A percentile compares a stretch with the other conserved stretches of the same genome.
phyloP scores from a whole-genome alignment of 139 green algal genomes.

The Closterium sp. region DNA sequence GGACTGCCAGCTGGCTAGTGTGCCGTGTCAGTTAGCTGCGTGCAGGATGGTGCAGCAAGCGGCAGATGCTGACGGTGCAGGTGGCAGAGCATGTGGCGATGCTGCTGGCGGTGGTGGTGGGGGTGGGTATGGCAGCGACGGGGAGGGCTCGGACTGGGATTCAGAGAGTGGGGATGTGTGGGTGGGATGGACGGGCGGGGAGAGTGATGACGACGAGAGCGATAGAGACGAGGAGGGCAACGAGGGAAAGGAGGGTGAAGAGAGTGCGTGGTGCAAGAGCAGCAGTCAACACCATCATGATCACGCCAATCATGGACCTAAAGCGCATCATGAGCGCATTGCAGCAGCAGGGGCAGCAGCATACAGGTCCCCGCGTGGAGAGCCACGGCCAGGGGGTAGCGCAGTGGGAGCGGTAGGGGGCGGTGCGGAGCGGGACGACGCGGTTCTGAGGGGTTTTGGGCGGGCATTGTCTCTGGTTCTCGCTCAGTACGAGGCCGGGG shows the following conservation, averaged over 20 bases:
- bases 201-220: not conserved
- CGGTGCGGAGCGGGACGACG: not conserved
- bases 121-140: too few species aligned
- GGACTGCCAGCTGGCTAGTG: not conserved
- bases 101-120: not conserved
- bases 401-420: not conserved
- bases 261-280: not conserved
- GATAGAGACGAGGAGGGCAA: not conserved
- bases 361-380: not conserved
- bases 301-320: too few species aligned
- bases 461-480: not conserved
- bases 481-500: not conserved
- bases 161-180: not conserved
- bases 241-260: not conserved
- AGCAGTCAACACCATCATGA: not conserved
- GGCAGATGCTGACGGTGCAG: not conserved
- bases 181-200: not conserved
- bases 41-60: not conserved
- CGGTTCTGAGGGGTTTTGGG: not conserved
- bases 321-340: too few species aligned
- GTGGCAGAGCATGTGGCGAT: not conserved
- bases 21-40: not conserved
- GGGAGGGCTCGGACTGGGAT: not conserved
- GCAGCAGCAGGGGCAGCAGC: too few species aligned
- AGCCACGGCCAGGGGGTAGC: not conserved